phyloP scores from a whole-genome alignment of 1,284 basidiomycete genomes.

The Xanthoconium separans region DNA sequence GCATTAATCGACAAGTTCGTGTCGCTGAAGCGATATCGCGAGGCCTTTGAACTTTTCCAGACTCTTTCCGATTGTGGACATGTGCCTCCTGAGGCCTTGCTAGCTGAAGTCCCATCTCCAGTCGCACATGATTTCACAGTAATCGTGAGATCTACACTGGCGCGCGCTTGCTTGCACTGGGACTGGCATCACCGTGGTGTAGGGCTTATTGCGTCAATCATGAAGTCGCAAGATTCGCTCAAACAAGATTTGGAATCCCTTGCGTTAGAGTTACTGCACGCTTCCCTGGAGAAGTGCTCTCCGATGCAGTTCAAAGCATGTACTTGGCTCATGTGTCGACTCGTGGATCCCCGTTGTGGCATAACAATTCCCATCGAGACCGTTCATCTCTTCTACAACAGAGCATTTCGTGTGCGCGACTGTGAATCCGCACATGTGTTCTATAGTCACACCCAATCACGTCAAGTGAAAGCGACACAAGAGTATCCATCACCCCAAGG shows the following conservation, averaged over 20 bases:
- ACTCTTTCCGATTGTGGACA: slow-evolving; percentile 36
- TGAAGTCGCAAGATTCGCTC: slow-evolving; percentile 34
- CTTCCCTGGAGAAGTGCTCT: slow-evolving; percentile 37
- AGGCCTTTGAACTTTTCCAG: slow-evolving; percentile 44
- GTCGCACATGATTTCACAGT: slow-evolving; percentile 39
- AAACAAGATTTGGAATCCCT: slow-evolving; percentile 24
- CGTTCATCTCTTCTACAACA: slow-evolving; percentile 46
- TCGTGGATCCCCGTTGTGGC: slow-evolving; percentile 23
- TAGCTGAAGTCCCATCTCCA: slow-evolving; percentile 30
- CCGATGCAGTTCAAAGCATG: slow-evolving; percentile 30
- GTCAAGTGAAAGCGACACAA: slow-evolving; percentile 28
- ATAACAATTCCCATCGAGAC: slow-evolving; percentile 40
- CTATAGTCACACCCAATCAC: slow-evolving; percentile 42
- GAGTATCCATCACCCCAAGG: slow-evolving; percentile 51
- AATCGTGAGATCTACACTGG: slow-evolving; percentile 45
- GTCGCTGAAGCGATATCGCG: slow-evolving; percentile 27
- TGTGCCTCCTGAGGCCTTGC: slow-evolving; percentile 41
- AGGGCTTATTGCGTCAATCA: slow-evolving; percentile 36
- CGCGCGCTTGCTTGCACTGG: slow-evolving; percentile 50
- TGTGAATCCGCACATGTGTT: slow-evolving; percentile 37
- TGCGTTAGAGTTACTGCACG: slow-evolving; percentile 38
- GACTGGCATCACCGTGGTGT: slow-evolving; percentile 44
- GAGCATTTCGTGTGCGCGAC: slow-evolving; percentile 32
- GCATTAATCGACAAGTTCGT: slow-evolving; percentile 36
- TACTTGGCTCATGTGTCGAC: slow-evolving; percentile 32